Evolutionary conservation across 2,329 filamentous ascomycete species (phyloP), one percentile per base, ranked within the genome.

Genomic region (Diaporthe helianthi): DNA sequence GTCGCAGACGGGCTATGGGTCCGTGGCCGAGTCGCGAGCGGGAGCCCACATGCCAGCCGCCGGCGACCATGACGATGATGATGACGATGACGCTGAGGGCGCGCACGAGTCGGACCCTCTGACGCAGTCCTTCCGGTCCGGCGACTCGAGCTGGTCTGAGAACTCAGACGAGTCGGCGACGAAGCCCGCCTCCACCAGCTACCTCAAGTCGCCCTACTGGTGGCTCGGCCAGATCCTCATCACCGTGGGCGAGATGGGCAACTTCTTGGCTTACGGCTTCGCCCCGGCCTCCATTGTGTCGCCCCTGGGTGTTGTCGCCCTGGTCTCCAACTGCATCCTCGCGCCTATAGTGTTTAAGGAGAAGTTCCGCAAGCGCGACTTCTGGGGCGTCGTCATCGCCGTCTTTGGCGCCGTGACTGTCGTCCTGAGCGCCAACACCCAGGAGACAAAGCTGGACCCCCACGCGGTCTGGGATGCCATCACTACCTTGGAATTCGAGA

Each of bases 211-310:
- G 44, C 93, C 94, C 1, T 98, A 96, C 77, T 99, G 96, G 96
- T 99, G 96, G 96, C 82, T 90, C 38, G 96, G 96, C 24, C 95
- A 98, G 73, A 87, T 97, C 19, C 85, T 99, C 70, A 99, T 99
- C 88, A 93, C 91, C 0, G 83, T 97, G 29, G 96, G 96, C 69
- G 96, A 99, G 82, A 91, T 92, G 77, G 96, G 96, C 64, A 99
- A 99, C 79, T 99, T 99, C 77, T 83, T 99, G 72, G 96, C 96
- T 0, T 99, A 99, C 77, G 96, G 96, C 29, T 99, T 99, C 78
- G 96, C 96, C 36, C 96, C 96, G 4, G 96, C 96, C 9, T 98
- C 96, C 17, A 98, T 99, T 75, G 96, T 99, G 51, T 98, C 94
- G 41, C 96, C 96, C 0, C 85, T 99, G 7, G 96, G 96, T 12